Evolutionary conservation across 306 rosid genomes (phyloP).

Genomic region (Castanea mollissima): DNA sequence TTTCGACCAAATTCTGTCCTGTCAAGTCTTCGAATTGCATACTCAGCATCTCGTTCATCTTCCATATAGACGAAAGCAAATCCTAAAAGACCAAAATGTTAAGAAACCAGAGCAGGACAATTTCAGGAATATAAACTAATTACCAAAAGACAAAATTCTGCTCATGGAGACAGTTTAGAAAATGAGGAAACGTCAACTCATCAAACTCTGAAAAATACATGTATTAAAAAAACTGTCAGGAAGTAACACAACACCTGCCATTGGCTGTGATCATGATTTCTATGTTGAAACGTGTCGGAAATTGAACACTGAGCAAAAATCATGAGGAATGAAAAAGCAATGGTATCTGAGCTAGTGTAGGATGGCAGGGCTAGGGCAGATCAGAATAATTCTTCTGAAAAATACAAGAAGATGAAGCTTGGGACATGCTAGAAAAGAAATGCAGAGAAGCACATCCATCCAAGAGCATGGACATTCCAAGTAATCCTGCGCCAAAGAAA

Average conservation of each 20-base stretch:
- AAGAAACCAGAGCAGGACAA: constrained; percentile 24
- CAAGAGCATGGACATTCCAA: constrained; percentile 86
- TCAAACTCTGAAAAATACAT: constrained; percentile 24
- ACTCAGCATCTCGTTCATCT: constrained; percentile 80
- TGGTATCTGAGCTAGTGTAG: constrained; percentile 72
- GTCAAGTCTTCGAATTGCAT: constrained; percentile 84
- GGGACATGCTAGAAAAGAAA: constrained; percentile 84
- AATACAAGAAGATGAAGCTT: constrained; percentile 70
- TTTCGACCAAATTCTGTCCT: constrained; percentile 86
- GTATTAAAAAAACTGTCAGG: constrained; percentile 42
- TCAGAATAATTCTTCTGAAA: constrained; percentile 72
- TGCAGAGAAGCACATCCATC: constrained; percentile 81
- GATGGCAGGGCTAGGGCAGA: constrained; percentile 75
- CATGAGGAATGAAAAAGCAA: constrained; percentile 91
- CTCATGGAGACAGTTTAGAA: constrained; percentile 13
- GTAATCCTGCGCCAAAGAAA: constrained; percentile 96
- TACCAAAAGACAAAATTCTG: constrained; percentile 7
- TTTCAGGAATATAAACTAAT: constrained; percentile 1
- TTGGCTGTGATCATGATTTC: constrained; percentile 68
- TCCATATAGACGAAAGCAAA: constrained; percentile 89
- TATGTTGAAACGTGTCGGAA: constrained; percentile 82
- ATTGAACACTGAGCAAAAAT: constrained; percentile 84
- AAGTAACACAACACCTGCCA: constrained; percentile 84
- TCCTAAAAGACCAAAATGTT: constrained; percentile 44
- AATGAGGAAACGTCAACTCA: constrained; percentile 26